Conservation (phyloP, 202 grass and related monocot species). For the Zizania palustris region DNA sequence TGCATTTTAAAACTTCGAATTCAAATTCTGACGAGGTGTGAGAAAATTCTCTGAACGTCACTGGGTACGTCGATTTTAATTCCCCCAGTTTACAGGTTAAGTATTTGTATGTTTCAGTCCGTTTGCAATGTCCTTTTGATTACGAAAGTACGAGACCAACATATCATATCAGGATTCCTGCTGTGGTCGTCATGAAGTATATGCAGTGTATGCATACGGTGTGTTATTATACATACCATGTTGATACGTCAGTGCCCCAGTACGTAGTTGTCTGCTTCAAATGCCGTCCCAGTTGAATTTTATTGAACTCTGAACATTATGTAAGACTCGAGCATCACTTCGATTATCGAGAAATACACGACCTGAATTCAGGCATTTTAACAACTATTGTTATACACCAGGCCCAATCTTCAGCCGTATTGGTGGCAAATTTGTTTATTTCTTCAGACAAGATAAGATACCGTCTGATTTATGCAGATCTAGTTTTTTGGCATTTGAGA, state of each 20-base stretch:
- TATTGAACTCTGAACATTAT: not conserved
- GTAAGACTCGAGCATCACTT: not conserved
- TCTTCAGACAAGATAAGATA: conserved; percentile 50
- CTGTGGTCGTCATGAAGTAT: not conserved
- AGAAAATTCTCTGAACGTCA: conserved; percentile 18
- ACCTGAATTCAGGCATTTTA: not conserved
- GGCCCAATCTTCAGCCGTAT: not conserved
- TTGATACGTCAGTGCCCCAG: conserved; percentile 28
- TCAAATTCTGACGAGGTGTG: no score
- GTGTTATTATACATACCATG: not conserved
- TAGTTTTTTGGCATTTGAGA: not conserved
- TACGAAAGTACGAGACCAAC: not conserved
- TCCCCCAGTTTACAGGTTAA: not conserved
- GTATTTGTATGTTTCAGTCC: not conserved
- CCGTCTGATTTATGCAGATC: not conserved
- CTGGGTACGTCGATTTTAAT: not conserved
- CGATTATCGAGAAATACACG: no score
- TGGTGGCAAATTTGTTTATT: conserved; percentile 26
- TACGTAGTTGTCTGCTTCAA: conserved; percentile 42
- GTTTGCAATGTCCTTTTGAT: not conserved
- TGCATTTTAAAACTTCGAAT: no score
- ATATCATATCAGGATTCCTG: conserved; percentile 10
- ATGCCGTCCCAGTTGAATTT: conserved; percentile 15
- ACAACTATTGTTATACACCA: not conserved
- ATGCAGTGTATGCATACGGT: not conserved